Evolutionary conservation across 352 stramenopile genomes (phyloP).

Genomic region (Elongisporangium prolatum): DNA sequence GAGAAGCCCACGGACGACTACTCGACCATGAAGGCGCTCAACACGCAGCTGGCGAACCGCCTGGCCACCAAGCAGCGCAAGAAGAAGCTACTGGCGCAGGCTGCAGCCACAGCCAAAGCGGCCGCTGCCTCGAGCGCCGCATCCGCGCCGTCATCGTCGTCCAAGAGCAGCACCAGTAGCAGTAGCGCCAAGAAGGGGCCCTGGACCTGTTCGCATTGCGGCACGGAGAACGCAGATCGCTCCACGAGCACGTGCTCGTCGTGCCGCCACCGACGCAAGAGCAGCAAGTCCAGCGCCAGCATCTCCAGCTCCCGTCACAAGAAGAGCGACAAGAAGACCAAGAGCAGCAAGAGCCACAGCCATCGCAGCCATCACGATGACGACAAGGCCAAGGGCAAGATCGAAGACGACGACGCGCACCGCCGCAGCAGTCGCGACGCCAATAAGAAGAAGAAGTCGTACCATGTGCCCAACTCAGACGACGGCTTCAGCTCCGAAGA

Average conservation of each 20-base stretch:
- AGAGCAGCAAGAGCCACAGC: conserved; percentile 15
- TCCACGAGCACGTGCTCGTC: conserved; percentile 32
- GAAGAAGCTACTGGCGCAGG: conserved; percentile 20
- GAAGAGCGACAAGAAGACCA: conserved; percentile 13
- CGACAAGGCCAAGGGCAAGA: conserved; percentile 7
- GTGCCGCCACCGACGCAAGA: conserved; percentile 27
- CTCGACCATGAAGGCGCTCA: conserved; percentile 51
- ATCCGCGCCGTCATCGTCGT: conserved; percentile 3
- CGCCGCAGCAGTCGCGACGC: conserved; percentile 54
- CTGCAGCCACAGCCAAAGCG: background rate
- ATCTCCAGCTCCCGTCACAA: conserved; percentile 10
- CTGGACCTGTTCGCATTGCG: conserved; percentile 49
- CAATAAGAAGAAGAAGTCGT: conserved; percentile 73
- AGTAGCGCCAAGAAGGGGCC: background rate
- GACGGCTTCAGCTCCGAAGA: conserved; percentile 59
- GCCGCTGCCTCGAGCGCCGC: background rate
- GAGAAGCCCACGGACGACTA: conserved; percentile 70
- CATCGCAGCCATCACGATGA: conserved; percentile 4
- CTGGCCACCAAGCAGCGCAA: conserved; percentile 44
- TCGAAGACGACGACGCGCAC: conserved; percentile 20
- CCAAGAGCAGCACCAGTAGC: conserved; percentile 12
- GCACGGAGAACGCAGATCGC: conserved; percentile 35
- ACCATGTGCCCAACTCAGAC: conserved; percentile 78
- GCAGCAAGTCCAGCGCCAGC: conserved; percentile 10
- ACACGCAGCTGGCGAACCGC: conserved; percentile 73